Evolutionary conservation across 108 stramenopile genomes (phyloP), one percentile per base, ranked within the genome.

Genomic region (Cyclotella sp.): DNA sequence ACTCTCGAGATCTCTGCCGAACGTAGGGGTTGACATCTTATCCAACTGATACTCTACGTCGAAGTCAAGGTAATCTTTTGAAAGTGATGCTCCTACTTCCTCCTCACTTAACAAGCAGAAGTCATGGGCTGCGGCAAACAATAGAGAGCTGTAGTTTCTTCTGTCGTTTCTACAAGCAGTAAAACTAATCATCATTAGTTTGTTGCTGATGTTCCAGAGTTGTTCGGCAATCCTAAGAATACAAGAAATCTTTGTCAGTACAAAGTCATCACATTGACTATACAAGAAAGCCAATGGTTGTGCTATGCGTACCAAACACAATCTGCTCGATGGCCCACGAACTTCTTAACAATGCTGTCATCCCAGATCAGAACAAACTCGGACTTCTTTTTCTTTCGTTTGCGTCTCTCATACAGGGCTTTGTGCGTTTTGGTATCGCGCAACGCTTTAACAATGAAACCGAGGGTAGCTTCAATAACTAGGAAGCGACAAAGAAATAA

Each of bases 71-170:
- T 39, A 81, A 13, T 69, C 78, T 52, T 76, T 81, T n/a, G 68
- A 67, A 15, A 84, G 75, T 16, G 51, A 40, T 39, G 27, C 41
- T 28, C 83, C 85, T 39, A 76, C 79, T 68, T 84, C 85, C 62
- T 86, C 85, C 28, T 86, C 78, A 26, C 81, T 79, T 61, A 84
- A 44, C 60, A 86, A 71, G 27, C 63, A 58, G 43, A 84, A 84
- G 59, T 86, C 85, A 66, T 86, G 85, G 14, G 73, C 79, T 12
- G 59, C 83, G 19, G 85, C 82, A 46, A 83, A 86, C 15, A 81
- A 46, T 68, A 80, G 62, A 3, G 85, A 54, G 2, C 82, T 75
- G 40, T 68, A 58, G 39, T 72, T 72, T 42, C 82, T 75, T 10
- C 30, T 19, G 39, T 74, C 78, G n/a, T 42, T n/a, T 40, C 27